phyloP scores from a whole-genome alignment of 148 eudicot species.

The Selenicereus undatus region DNA sequence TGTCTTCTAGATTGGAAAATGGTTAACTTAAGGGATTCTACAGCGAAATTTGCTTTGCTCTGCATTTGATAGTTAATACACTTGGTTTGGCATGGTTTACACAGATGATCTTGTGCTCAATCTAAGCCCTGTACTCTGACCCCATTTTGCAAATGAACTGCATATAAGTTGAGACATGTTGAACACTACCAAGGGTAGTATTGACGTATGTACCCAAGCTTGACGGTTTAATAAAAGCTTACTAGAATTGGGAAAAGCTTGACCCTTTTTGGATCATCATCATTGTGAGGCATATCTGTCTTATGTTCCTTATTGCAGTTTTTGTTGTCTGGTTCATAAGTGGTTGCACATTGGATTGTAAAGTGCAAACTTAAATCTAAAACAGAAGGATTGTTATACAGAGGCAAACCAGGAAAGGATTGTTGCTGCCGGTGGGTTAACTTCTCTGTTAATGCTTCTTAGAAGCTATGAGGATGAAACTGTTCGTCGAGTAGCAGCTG shows the following conservation, averaged over 20 bases:
- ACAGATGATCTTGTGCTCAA: too few species aligned
- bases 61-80: not conserved
- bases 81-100: not conserved
- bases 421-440: constrained; percentile 96
- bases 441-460: constrained; percentile 93
- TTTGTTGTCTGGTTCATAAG: constrained; percentile 1
- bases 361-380: constrained; percentile 12
- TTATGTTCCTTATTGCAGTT: not conserved
- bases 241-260: not conserved
- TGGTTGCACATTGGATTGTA: not conserved
- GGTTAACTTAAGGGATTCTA: not conserved
- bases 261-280: not conserved
- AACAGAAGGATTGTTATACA: constrained; percentile 25
- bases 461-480: constrained; percentile 93
- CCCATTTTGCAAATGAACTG: too few species aligned
- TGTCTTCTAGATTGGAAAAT: not conserved
- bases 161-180: too few species aligned
- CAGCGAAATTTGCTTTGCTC: not conserved
- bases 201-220: not conserved
- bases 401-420: constrained; percentile 93
- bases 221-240: not conserved
- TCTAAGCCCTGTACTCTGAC: too few species aligned
- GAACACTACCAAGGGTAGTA: too few species aligned
- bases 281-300: not conserved
- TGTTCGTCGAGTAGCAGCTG: constrained; percentile 96